These are phyloP conservation scores for Fraxinus velutina DNA, from an alignment of 305 asterid genomes.

Conservation along the genomic window DNA sequence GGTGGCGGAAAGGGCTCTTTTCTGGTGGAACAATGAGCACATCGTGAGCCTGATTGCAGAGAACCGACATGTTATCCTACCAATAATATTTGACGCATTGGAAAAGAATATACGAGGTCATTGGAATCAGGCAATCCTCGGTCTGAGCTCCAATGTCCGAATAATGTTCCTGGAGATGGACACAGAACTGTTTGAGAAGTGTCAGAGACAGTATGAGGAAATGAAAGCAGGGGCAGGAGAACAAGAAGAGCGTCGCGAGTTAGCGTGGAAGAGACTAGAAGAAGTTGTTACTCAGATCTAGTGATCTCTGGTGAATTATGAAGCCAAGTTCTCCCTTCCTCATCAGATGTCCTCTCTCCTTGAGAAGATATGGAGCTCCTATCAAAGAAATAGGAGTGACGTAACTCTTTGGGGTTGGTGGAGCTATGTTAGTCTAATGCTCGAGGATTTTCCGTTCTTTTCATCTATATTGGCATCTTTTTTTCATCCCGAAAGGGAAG, in stretches of 20 bases:
- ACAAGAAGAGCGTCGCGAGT: constrained; percentile 48
- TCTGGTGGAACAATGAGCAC: constrained; percentile 96
- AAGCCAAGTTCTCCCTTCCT: not conserved
- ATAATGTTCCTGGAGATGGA: constrained; percentile 93
- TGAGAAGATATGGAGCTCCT: not conserved
- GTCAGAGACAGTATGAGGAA: constrained; percentile 53
- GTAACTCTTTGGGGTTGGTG: constrained; percentile 22
- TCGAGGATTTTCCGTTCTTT: constrained; percentile 18
- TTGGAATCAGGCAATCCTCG: constrained; percentile 90
- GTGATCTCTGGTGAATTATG: constrained; percentile 18
- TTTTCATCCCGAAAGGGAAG: constrained; percentile 5
- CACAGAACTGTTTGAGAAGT: constrained; percentile 65
- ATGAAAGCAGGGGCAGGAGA: constrained; percentile 51
- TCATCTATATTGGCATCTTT: constrained; percentile 4
- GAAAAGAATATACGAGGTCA: constrained; percentile 65
- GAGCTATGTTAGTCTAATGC: constrained; percentile 28
- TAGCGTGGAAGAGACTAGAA: constrained; percentile 72
- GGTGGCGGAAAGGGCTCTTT: constrained; percentile 96
- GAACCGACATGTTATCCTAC: constrained; percentile 65
- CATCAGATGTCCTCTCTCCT: not conserved
- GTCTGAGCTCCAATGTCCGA: constrained; percentile 73
- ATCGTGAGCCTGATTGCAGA: constrained; percentile 75
- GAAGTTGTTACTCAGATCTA: constrained; percentile 46
- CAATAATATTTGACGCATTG: constrained; percentile 69
- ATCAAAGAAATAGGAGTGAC: not conserved